A percentile compares a stretch with the other conserved stretches of the same genome.
Evolutionary conservation across 495 filamentous ascomycete species (phyloP).

Genomic region (Daldinia childiae): DNA sequence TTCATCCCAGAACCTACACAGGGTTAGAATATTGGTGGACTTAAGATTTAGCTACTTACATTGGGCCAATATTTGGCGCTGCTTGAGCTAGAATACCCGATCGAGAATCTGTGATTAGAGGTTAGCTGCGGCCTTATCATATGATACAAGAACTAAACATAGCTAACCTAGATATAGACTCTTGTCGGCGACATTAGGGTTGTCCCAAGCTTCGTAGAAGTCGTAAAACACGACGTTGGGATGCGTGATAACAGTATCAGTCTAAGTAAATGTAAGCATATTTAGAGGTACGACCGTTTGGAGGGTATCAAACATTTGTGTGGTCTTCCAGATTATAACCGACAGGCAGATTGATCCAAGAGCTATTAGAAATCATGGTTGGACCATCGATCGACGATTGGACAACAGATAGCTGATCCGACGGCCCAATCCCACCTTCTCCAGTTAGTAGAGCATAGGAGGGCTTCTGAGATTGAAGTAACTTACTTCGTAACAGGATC

Average conservation of each 20-base stretch:
- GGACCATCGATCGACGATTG: slow-evolving; percentile 60
- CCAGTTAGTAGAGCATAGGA: slow-evolving; percentile 1
- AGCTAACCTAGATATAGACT: slow-evolving; percentile 49
- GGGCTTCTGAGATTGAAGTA: background rate
- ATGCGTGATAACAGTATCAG: slow-evolving; percentile 71
- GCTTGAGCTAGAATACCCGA: slow-evolving; percentile 73
- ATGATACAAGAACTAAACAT: slow-evolving; percentile 19
- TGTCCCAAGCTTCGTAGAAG: slow-evolving; percentile 68
- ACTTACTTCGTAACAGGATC: slow-evolving; percentile 46
- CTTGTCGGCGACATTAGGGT: slow-evolving; percentile 49
- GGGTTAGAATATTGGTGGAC: slow-evolving; percentile 27
- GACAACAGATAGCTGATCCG: slow-evolving; percentile 65
- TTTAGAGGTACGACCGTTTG: background rate
- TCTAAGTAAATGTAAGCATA: slow-evolving; percentile 14
- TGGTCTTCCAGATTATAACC: slow-evolving; percentile 78
- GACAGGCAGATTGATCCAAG: slow-evolving; percentile 77
- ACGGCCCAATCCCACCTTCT: slow-evolving; percentile 67
- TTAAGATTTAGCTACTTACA: slow-evolving; percentile 51
- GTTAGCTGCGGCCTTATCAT: slow-evolving; percentile 34
- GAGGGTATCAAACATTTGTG: slow-evolving; percentile 55
- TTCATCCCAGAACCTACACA: slow-evolving; percentile 61
- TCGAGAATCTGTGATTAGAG: slow-evolving; percentile 52
- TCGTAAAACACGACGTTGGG: slow-evolving; percentile 69
- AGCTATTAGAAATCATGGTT: slow-evolving; percentile 56
- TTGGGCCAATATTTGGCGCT: slow-evolving; percentile 72